Percentiles rank a stretch among this genome's conserved stretches.
Evolutionary conservation across 352 stramenopile species (phyloP).

Genomic region (Phytophthora rubi): DNA sequence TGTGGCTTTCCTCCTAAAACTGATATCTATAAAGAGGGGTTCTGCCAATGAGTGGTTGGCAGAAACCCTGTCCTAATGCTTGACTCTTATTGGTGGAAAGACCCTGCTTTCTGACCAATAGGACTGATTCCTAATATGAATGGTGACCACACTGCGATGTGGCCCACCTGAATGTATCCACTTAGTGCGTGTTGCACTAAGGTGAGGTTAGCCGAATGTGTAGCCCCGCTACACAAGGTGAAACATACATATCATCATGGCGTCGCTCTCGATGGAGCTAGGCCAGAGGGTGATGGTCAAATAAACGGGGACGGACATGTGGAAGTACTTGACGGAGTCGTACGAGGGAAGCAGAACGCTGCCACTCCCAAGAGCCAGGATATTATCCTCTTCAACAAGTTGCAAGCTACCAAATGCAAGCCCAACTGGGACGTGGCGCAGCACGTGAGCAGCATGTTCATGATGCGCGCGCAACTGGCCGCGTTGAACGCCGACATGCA

Average conservation of each 20-base stretch:
- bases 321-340: background rate
- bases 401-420: background rate
- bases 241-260: background rate
- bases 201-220: no score
- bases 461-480: background rate
- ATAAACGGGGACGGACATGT: background rate
- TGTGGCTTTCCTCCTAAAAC: no score
- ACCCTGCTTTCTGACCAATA: no score
- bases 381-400: background rate
- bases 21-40: no score
- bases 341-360: background rate
- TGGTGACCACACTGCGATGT: no score
- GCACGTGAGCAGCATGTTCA: background rate
- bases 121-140: no score
- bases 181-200: no score
- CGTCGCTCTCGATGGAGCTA: conserved; percentile 4
- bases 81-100: no score
- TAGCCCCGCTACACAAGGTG: background rate
- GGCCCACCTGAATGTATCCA: no score
- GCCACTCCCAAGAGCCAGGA: background rate
- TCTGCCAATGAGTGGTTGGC: no score
- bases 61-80: no score
- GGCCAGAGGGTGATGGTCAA: background rate
- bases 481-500: background rate
- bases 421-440: background rate